These are phyloP conservation scores for Lenzites betulinus DNA, from an alignment of 768 basidiomycete genomes.

Conservation along the genomic window DNA sequence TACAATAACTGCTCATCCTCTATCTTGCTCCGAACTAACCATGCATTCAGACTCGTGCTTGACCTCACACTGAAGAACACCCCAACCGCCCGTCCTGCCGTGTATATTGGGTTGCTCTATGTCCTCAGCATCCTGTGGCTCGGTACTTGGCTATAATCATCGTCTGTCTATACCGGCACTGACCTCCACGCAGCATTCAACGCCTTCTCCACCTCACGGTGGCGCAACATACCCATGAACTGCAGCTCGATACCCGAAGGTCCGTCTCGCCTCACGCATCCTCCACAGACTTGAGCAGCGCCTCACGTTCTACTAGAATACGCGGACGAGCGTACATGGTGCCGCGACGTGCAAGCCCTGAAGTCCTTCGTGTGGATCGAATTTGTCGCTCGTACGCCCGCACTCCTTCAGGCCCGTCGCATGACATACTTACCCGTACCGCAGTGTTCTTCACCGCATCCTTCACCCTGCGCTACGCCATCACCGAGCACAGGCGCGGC, in stretches of 20 bases:
- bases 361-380: conserved; percentile 62
- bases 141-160: conserved; percentile 33
- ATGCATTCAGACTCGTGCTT: conserved; percentile 40
- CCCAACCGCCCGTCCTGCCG: conserved; percentile 48
- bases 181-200: conserved; percentile 42
- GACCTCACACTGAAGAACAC: conserved; percentile 46
- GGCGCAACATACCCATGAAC: conserved; percentile 48
- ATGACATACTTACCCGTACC: background rate
- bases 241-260: conserved; percentile 53
- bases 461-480: conserved; percentile 46
- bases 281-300: background rate
- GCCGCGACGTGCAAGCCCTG: conserved; percentile 53
- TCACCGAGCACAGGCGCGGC: conserved; percentile 46
- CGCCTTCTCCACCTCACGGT: conserved; percentile 61
- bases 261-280: conserved; percentile 26
- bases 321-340: conserved; percentile 51
- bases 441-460: conserved; percentile 47
- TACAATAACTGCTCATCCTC: background rate
- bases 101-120: conserved; percentile 49
- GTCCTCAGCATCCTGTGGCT: conserved; percentile 56
- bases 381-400: conserved; percentile 49
- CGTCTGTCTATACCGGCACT: background rate
- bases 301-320: conserved; percentile 34
- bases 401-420: background rate
- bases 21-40: background rate